phyloP scores from a whole-genome alignment of 768 basidiomycete genomes.

The Royoungia palumana region DNA sequence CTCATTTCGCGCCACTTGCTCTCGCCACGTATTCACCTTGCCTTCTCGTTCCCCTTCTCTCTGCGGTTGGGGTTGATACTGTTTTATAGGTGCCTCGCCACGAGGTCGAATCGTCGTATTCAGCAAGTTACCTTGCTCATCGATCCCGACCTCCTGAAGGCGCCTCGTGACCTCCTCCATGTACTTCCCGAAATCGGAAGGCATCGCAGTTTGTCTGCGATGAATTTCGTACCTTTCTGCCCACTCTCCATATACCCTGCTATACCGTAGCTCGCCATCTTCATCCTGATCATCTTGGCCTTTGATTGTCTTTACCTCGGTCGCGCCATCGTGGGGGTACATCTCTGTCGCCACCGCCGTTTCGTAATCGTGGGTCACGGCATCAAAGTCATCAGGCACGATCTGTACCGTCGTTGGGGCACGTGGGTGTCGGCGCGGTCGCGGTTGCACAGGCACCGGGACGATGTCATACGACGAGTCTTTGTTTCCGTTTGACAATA shows the following conservation, averaged over 20 bases:
- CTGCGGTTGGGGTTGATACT: constrained; percentile 4
- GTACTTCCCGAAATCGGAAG: constrained; percentile 27
- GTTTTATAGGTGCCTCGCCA: not conserved
- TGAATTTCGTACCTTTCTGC: constrained; percentile 28
- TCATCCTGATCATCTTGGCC: constrained; percentile 3
- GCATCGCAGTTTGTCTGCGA: constrained; percentile 18
- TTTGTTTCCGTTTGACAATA: constrained; percentile 9
- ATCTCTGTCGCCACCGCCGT: constrained; percentile 26
- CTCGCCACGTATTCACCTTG: constrained; percentile 55
- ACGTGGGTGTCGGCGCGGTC: constrained; percentile 22
- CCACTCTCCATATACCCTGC: constrained; percentile 33
- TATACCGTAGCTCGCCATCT: constrained; percentile 18
- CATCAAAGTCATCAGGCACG: constrained; percentile 30
- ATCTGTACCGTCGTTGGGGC: constrained; percentile 33
- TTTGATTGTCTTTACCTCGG: constrained; percentile 19
- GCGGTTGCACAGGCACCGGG: constrained; percentile 10
- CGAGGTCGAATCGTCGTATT: constrained; percentile 15
- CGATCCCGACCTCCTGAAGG: constrained; percentile 32
- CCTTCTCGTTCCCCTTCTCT: constrained; percentile 17
- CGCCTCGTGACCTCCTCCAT: constrained; percentile 34
- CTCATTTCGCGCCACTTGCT: constrained; percentile 45
- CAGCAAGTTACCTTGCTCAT: constrained; percentile 28
- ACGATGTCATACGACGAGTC: constrained; percentile 34
- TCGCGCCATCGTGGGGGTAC: constrained; percentile 22
- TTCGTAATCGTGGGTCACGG: constrained; percentile 26